These are phyloP conservation scores for Arthromyces matolae DNA, from an alignment of 768 basidiomycete species.

Conservation along the genomic window DNA sequence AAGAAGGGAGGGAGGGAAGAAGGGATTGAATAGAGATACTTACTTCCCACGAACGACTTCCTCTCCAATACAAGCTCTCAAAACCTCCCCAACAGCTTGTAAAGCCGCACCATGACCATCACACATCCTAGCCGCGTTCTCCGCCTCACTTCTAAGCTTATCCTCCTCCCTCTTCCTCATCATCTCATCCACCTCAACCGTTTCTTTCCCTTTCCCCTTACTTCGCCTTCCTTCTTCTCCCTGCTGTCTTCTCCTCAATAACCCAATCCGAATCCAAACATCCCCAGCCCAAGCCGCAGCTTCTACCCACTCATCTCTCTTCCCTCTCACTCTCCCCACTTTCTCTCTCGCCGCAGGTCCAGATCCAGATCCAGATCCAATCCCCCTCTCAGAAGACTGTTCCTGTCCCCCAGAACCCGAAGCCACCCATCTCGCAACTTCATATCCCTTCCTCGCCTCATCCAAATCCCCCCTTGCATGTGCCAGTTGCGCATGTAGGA, in stretches of 20 bases:
- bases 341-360: too few relatives aligned
- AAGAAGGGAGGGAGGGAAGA: conserved; percentile 8
- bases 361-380: too few relatives aligned
- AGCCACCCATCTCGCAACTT: too few relatives aligned
- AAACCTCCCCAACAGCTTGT: conserved; percentile 48
- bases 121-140: conserved; percentile 41
- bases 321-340: conserved; percentile 14
- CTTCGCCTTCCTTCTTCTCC: conserved; percentile 16
- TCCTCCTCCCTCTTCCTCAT: conserved; percentile 24
- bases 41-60: conserved; percentile 66
- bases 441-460: conserved; percentile 60
- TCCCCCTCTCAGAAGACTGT: too few relatives aligned
- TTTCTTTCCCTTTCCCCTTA: conserved; percentile 4
- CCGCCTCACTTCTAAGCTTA: conserved; percentile 28
- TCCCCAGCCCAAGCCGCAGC: conserved; percentile 51
- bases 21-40: conserved; percentile 21
- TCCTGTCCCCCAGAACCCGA: too few relatives aligned
- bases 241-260: conserved; percentile 16
- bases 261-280: conserved; percentile 47
- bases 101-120: conserved; percentile 51
- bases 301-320: conserved; percentile 36
- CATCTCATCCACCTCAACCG: too few relatives aligned
- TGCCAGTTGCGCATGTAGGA: conserved; percentile 71
- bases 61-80: conserved; percentile 48
- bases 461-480: conserved; percentile 55